Percentiles rank a stretch among this genome's conserved stretches.
phyloP scores from a whole-genome alignment of 2,329 filamentous ascomycete genomes.

The Bipolaris sorokiniana region DNA sequence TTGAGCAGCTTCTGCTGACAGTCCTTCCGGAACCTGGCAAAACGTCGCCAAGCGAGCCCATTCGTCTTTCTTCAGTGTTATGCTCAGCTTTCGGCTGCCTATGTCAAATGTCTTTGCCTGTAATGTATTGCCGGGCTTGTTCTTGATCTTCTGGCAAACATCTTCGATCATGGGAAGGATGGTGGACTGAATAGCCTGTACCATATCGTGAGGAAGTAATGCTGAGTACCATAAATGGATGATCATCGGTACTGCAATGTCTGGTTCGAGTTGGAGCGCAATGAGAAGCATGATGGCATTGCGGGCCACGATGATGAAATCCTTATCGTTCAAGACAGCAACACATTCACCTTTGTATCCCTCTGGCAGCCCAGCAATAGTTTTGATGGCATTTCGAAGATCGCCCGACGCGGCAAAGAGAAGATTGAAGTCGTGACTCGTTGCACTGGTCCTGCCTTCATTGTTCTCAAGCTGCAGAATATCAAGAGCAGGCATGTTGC shows the following conservation, averaged over 20 bases:
- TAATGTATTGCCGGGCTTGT: not conserved
- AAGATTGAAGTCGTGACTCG: conserved; percentile 28
- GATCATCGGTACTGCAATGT: conserved; percentile 42
- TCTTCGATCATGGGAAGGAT: not conserved
- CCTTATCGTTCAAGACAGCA: conserved; percentile 51
- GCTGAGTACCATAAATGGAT: conserved; percentile 58
- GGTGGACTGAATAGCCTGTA: not conserved
- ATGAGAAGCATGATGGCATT: conserved; percentile 52
- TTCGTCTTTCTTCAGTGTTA: not conserved
- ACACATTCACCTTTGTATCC: conserved; percentile 32
- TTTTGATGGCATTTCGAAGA: conserved; percentile 53
- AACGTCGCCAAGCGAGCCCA: not conserved
- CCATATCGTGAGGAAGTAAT: conserved; percentile 27
- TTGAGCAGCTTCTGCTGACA: not conserved
- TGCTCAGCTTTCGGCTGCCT: not conserved
- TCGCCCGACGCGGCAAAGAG: conserved; percentile 56
- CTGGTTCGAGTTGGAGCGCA: conserved; percentile 25
- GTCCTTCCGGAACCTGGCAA: not conserved
- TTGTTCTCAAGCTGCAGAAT: conserved; percentile 41
- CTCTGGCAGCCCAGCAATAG: conserved; percentile 44
- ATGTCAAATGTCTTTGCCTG: not conserved
- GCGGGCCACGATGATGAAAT: conserved; percentile 49
- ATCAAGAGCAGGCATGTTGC: conserved; percentile 26
- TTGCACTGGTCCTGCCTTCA: conserved; percentile 29
- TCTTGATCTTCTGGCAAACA: not conserved